These are phyloP conservation scores for Paraphysoderma sedebokerense DNA, from an alignment of 371 early-diverging fungal genomes.

Conservation along the genomic window DNA sequence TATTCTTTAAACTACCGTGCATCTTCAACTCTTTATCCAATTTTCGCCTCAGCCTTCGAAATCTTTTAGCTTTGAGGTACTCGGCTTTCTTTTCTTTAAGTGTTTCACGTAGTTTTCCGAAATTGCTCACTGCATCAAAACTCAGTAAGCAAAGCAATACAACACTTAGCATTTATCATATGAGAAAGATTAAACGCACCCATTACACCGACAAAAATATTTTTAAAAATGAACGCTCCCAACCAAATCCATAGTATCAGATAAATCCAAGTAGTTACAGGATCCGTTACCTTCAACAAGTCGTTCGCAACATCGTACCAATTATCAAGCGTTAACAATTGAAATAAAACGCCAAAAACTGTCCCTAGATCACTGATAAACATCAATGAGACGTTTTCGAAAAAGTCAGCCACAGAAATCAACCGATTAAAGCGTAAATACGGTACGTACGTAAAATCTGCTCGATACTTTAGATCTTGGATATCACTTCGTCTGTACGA, in stretches of 20 bases:
- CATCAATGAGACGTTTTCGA: no score
- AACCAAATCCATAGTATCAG: slow-evolving; percentile 20
- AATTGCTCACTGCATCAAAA: slow-evolving; percentile 14
- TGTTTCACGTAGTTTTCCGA: slow-evolving; percentile 13
- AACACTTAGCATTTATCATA: no score
- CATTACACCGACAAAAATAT: slow-evolving; percentile 27
- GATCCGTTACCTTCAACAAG: slow-evolving; percentile 6
- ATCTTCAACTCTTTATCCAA: slow-evolving; percentile 17
- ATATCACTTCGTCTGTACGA: no score
- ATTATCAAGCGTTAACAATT: slow-evolving; percentile 19
- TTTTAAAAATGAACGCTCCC: slow-evolving; percentile 22
- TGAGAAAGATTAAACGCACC: slow-evolving; percentile 10
- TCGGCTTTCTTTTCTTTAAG: slow-evolving; percentile 11
- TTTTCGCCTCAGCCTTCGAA: slow-evolving; percentile 13
- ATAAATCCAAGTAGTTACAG: slow-evolving; percentile 10
- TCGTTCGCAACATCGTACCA: slow-evolving; percentile 18
- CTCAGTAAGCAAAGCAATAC: no score
- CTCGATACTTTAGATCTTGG: no score
- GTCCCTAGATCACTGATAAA: no score
- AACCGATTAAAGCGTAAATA: no score
- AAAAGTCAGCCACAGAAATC: no score
- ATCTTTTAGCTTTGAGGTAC: slow-evolving; percentile 5
- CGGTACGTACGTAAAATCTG: no score
- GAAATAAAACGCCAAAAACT: slow-evolving; percentile 18
- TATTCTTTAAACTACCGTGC: no score